Conservation (phyloP, 192 early-diverging fungal species). For the Podochytrium sp. region DNA sequence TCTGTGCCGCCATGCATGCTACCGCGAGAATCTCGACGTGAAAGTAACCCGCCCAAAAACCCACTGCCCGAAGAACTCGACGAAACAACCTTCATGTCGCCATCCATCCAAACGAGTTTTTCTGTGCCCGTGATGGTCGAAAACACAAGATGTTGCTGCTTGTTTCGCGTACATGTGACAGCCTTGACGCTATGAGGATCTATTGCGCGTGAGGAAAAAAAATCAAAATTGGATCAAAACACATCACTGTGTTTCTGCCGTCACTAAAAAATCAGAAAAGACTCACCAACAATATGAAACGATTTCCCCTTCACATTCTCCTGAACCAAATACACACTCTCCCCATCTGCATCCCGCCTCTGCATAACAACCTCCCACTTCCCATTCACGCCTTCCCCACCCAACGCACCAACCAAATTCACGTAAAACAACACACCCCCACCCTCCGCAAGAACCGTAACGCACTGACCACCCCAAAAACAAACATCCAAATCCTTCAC, state of each 20-base stretch:
- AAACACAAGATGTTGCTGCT: neutral
- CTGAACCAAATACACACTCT: neutral
- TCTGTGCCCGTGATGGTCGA: slow-evolving; percentile 14
- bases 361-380: slow-evolving; percentile 1
- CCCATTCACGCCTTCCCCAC: neutral
- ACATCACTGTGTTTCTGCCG: neutral
- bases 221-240: neutral
- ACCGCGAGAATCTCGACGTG: neutral
- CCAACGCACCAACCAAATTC: slow-evolving; percentile 15
- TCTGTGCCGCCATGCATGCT: neutral
- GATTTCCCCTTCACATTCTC: slow-evolving; percentile 1
- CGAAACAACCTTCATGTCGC: neutral
- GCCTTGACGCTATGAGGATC: neutral
- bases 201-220: neutral
- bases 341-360: neutral
- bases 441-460: slow-evolving; percentile 11
- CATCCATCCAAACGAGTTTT: slow-evolving; percentile 17
- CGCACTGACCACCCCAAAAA: slow-evolving; percentile 10
- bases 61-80: neutral
- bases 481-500: slow-evolving; percentile 9
- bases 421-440: neutral
- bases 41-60: neutral
- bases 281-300: neutral
- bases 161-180: neutral
- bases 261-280: neutral